Conservation (phyloP, 2,329 filamentous ascomycete genomes). For the Dothistroma pini region DNA sequence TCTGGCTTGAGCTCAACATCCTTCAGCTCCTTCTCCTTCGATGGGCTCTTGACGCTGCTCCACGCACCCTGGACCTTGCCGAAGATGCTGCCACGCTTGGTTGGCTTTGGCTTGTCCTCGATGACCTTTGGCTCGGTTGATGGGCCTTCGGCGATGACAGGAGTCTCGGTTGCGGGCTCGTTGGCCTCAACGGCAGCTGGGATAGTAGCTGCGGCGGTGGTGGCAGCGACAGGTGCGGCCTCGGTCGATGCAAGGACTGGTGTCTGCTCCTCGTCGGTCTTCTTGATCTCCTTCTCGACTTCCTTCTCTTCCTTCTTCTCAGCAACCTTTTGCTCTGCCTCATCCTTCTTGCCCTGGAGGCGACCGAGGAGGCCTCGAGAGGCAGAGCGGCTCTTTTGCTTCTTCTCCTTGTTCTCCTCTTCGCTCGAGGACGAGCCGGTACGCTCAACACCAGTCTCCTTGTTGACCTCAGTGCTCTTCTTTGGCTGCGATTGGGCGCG, state of each 20-base stretch:
- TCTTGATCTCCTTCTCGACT: slow-evolving; percentile 42
- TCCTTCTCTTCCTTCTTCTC: slow-evolving; percentile 45
- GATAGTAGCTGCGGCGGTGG: slow-evolving; percentile 28
- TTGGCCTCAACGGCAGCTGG: slow-evolving; percentile 23
- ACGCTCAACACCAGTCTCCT: slow-evolving; percentile 37
- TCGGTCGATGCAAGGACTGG: slow-evolving; percentile 35
- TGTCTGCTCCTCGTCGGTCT: slow-evolving; percentile 36
- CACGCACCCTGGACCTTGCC: slow-evolving; percentile 56
- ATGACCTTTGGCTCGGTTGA: slow-evolving; percentile 41
- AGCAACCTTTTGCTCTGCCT: slow-evolving; percentile 41
- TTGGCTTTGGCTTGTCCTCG: slow-evolving; percentile 56
- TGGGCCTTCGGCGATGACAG: slow-evolving; percentile 34
- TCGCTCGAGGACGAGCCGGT: slow-evolving; percentile 42
- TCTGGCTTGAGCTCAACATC: slow-evolving; percentile 59
- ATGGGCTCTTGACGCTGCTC: slow-evolving; percentile 54
- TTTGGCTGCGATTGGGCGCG: slow-evolving; percentile 40
- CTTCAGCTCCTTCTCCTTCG: slow-evolving; percentile 67
- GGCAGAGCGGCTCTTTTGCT: slow-evolving; percentile 58
- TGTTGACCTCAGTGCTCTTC: slow-evolving; percentile 45
- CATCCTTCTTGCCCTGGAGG: slow-evolving; percentile 61
- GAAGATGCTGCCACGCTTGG: slow-evolving; percentile 85
- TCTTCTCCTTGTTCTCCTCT: slow-evolving; percentile 38
- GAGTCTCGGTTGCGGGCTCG: slow-evolving; percentile 25
- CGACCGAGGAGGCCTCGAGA: slow-evolving; percentile 58
- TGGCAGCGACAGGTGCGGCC: slow-evolving; percentile 30